A percentile compares a stretch with the other conserved stretches of the same genome.
Evolutionary conservation across 2,329 filamentous ascomycete species (phyloP).

Genomic region (Zymoseptoria tritici): DNA sequence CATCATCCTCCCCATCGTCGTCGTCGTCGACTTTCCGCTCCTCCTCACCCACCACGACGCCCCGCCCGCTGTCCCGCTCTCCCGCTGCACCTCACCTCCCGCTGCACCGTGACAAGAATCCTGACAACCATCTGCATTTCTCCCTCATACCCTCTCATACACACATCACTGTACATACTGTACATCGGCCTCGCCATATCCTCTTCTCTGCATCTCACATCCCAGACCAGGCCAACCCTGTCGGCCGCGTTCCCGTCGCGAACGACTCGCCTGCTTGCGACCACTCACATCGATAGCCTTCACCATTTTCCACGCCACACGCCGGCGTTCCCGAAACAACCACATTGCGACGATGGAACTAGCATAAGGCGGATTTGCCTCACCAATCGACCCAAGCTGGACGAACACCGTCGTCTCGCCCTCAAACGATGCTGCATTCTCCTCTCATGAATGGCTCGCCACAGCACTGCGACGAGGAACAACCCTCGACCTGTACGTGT

Average conservation of each 20-base stretch:
- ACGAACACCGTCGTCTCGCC: not conserved
- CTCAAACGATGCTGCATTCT: not conserved
- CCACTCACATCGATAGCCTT: not conserved
- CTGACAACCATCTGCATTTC: not conserved
- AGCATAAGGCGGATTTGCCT: not conserved
- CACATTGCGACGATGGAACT: not conserved
- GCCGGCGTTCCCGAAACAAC: not conserved
- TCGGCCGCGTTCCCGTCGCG: not conserved
- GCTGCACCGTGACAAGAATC: not conserved
- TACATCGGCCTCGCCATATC: not conserved
- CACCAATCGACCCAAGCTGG: not conserved
- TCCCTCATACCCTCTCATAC: not conserved
- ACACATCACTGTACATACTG: not conserved
- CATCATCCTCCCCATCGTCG: too few relatives aligned
- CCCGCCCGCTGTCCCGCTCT: not conserved
- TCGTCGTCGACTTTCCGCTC: too few relatives aligned
- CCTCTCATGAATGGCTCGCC: not conserved
- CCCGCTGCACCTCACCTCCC: too few relatives aligned
- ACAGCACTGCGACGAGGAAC: not conserved
- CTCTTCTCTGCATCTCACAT: not conserved
- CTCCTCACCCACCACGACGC: too few relatives aligned
- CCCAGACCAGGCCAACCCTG: not conserved
- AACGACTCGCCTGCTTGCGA: not conserved
- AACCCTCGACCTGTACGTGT: slow-evolving; percentile 15
- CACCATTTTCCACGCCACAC: not conserved